A percentile compares a stretch with the other conserved stretches of the same genome.
Evolutionary conservation across 805 yeast genomes (phyloP).

Genomic region (Priceomyces medius): DNA sequence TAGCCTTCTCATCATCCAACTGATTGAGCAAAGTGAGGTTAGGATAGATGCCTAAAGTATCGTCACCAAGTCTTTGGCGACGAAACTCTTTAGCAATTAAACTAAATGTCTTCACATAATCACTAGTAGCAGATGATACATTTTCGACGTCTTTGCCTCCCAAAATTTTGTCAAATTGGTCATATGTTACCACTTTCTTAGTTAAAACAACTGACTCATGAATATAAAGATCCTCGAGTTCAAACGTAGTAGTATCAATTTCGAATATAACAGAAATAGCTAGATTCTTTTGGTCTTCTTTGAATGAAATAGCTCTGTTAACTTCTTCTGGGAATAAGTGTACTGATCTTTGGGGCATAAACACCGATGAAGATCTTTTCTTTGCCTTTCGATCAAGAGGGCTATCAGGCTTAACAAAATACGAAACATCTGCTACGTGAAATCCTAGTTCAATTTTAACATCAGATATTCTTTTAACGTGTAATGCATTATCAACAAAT

Average conservation of each 20-base stretch:
- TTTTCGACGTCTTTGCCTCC: constrained; percentile 22
- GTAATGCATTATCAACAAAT: constrained; percentile 76
- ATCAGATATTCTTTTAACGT: constrained; percentile 61
- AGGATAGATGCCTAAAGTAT: constrained; percentile 46
- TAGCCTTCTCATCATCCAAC: constrained; percentile 80
- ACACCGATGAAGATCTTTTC: constrained; percentile 86
- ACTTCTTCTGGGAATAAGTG: constrained; percentile 69
- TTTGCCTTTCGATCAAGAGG: constrained; percentile 83
- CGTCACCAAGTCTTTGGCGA: constrained; percentile 60
- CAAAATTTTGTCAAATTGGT: constrained; percentile 54
- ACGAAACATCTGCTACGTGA: constrained; percentile 79
- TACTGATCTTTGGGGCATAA: constrained; percentile 72
- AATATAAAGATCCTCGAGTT: constrained; percentile 72
- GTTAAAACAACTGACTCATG: constrained; percentile 72
- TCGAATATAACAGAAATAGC: constrained; percentile 79
- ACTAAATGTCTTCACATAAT: constrained; percentile 62
- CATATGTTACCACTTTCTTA: constrained; percentile 53
- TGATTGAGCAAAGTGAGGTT: constrained; percentile 69
- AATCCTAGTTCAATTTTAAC: constrained; percentile 77
- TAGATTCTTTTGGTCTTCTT: constrained; percentile 57
- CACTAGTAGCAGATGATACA: constrained; percentile 56
- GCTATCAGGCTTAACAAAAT: constrained; percentile 69
- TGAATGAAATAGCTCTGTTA: constrained; percentile 59
- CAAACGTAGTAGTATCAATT: constrained; percentile 68
- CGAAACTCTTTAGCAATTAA: constrained; percentile 68